Conservation (phyloP, 2,329 filamentous ascomycete species). For the Colletotrichum sp. region DNA sequence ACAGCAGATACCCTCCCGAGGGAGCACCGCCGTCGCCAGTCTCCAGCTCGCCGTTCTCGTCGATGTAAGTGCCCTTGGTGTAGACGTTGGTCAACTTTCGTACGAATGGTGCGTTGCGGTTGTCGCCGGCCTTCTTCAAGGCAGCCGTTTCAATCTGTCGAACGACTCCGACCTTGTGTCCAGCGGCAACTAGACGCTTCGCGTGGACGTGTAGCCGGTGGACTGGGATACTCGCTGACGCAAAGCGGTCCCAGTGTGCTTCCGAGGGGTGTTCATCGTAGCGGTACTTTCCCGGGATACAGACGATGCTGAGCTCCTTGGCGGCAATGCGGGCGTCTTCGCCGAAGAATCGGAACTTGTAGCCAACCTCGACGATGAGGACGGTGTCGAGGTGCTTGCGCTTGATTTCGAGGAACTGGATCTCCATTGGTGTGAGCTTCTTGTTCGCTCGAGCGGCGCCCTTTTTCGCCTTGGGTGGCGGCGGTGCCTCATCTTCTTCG, state of each 20-base stretch:
- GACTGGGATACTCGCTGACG: conserved; percentile 93
- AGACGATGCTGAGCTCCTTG: conserved; percentile 92
- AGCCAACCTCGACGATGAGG: conserved; percentile 92
- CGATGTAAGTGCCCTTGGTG: conserved; percentile 97
- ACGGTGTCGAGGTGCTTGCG: conserved; percentile 87
- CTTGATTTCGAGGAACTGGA: conserved; percentile 94
- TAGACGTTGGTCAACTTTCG: conserved; percentile 95
- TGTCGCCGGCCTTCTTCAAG: conserved; percentile 93
- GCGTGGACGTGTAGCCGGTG: conserved; percentile 92
- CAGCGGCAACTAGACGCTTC: conserved; percentile 88
- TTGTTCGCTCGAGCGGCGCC: conserved; percentile 51
- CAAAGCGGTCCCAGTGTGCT: conserved; percentile 89
- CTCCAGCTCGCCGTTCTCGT: conserved; percentile 85
- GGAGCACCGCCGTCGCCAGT: conserved; percentile 55
- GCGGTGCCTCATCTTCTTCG: conserved; percentile 55
- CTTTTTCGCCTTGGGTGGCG: conserved; percentile 67
- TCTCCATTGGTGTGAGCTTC: conserved; percentile 94
- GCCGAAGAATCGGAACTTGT: conserved; percentile 97
- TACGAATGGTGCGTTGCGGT: conserved; percentile 89
- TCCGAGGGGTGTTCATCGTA: conserved; percentile 96
- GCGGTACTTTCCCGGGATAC: conserved; percentile 92
- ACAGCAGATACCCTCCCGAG: conserved; percentile 86
- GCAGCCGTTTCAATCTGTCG: conserved; percentile 94
- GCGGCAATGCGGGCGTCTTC: conserved; percentile 91
- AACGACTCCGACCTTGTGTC: conserved; percentile 95